These are phyloP conservation scores for Kodamaea restingae DNA, from an alignment of 805 yeast species.

Conservation along the genomic window DNA sequence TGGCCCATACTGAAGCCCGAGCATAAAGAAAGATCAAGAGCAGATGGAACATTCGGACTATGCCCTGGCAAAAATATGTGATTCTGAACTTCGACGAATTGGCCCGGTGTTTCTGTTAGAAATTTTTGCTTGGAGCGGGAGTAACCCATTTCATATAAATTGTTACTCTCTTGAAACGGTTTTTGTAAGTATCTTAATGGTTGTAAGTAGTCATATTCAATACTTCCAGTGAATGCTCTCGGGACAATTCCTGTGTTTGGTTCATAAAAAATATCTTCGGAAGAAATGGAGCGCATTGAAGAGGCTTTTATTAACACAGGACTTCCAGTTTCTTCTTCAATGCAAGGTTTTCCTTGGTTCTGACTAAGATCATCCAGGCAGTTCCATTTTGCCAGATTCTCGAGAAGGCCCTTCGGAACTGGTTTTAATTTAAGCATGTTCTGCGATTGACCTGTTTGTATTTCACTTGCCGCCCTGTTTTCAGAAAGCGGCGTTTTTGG, in stretches of 20 bases:
- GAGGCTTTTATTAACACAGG: too few relatives aligned
- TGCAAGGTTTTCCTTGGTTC: too few relatives aligned
- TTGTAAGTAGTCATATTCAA: too few relatives aligned
- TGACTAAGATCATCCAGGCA: too few relatives aligned
- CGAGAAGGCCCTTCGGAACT: too few relatives aligned
- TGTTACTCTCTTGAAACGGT: not conserved
- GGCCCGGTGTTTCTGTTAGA: slow-evolving; percentile 10
- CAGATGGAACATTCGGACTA: slow-evolving; percentile 8
- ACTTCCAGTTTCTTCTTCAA: too few relatives aligned
- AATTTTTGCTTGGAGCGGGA: slow-evolving; percentile 3
- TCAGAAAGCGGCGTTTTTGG: too few relatives aligned
- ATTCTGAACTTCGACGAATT: slow-evolving; percentile 9
- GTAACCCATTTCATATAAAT: not conserved
- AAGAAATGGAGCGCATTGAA: not conserved
- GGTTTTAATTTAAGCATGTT: too few relatives aligned
- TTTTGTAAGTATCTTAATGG: too few relatives aligned
- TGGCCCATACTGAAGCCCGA: not conserved
- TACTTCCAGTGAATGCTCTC: not conserved
- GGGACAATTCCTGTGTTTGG: slow-evolving; percentile 14
- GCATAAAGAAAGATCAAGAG: not conserved
- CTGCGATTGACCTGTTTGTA: too few relatives aligned
- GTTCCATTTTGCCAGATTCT: too few relatives aligned
- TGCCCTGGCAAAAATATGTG: slow-evolving; percentile 13
- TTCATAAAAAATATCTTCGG: slow-evolving; percentile 16
- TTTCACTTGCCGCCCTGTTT: too few relatives aligned